Conservation (phyloP, 2,329 filamentous ascomycete genomes). For the Aspergillus tamarii region DNA sequence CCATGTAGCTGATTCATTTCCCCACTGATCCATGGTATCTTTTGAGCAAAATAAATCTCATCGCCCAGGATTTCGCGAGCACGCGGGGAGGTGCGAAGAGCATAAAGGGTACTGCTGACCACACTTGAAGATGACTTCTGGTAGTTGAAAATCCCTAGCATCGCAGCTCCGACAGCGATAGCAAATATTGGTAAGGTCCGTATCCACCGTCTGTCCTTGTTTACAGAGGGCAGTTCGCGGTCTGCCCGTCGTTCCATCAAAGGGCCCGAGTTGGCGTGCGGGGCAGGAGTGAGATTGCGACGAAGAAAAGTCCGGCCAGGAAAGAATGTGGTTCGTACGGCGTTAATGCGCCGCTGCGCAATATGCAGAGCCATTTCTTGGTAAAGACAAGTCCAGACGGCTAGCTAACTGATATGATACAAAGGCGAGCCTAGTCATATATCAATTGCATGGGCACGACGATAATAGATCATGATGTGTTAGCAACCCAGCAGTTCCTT, state of each 20-base stretch:
- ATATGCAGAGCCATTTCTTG: constrained; percentile 21
- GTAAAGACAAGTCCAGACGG: background rate
- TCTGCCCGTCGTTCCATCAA: constrained; percentile 57
- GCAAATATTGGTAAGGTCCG: constrained; percentile 81
- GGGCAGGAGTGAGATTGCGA: constrained; percentile 55
- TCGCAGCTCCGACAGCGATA: constrained; percentile 68
- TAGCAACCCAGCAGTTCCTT: background rate
- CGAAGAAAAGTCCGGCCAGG: constrained; percentile 24
- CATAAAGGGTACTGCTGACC: constrained; percentile 87
- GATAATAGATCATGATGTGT: background rate
- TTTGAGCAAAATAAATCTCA: constrained; percentile 77
- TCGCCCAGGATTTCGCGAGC: constrained; percentile 83
- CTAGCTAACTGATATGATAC: background rate
- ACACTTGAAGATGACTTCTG: constrained; percentile 88
- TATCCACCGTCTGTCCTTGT: constrained; percentile 62
- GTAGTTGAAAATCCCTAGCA: constrained; percentile 97
- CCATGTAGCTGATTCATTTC: constrained; percentile 95
- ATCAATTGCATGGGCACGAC: background rate
- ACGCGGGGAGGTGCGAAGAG: constrained; percentile 75
- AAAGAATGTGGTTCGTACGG: constrained; percentile 17
- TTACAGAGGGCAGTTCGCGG: constrained; percentile 54
- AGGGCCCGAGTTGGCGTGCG: constrained; percentile 54
- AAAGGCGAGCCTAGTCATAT: background rate
- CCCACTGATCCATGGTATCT: constrained; percentile 81
- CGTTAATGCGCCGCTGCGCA: constrained; percentile 24